Base-by-base conservation (phyloP, 2,329 filamentous ascomycete genomes). In the Pseudomassariella vexata region DNA sequence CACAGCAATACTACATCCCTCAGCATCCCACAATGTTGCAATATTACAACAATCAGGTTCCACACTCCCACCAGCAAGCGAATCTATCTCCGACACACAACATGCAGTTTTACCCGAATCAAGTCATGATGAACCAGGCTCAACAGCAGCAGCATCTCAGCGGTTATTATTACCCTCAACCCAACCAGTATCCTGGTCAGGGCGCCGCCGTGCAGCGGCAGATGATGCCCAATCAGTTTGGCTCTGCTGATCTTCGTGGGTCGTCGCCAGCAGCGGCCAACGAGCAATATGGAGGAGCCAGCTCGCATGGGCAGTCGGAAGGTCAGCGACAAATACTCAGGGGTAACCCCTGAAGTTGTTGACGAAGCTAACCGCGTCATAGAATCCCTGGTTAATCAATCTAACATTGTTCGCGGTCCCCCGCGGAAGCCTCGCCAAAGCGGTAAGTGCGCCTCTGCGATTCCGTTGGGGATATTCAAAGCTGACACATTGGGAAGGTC, bases 371-470 rank as follows among this genome's bases (percentile, higher is more conserved):
- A n/a, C n/a, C n/a, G n/a, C n/a, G n/a, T n/a, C n/a, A n/a, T n/a
- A n/a, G n/a, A n/a, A n/a, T n/a, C n/a, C n/a, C n/a, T n/a, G n/a
- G n/a, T n/a, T n/a, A 48, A 43, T 30, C 56, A 55, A 32, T 60
- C 60, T 18, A 64, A 59, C 10, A 50, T 68, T 24, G 68, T 73
- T 17, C 63, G 71, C 35, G 71, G 71, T 2, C 70, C 70, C 2
- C 70, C 71, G 3, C 57, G 70, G 38, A 75, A 76, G 39, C 70
- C 76, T 37, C 67, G 70, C 38, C 76, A 80, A 53, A 80, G 70
- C 50, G 76, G 76, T 79, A 57, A 58, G 71, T 51, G 27, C 14
- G 15, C 19, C 11, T 8, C 24, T 11, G 12, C 35, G 40, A 34
- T 36, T 6, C 18, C 25, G 6, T 25, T 19, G 27, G 37, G 47